Evolutionary conservation across 768 basidiomycete species (phyloP).

Genomic region (Tylopilus rubrobrunneus): DNA sequence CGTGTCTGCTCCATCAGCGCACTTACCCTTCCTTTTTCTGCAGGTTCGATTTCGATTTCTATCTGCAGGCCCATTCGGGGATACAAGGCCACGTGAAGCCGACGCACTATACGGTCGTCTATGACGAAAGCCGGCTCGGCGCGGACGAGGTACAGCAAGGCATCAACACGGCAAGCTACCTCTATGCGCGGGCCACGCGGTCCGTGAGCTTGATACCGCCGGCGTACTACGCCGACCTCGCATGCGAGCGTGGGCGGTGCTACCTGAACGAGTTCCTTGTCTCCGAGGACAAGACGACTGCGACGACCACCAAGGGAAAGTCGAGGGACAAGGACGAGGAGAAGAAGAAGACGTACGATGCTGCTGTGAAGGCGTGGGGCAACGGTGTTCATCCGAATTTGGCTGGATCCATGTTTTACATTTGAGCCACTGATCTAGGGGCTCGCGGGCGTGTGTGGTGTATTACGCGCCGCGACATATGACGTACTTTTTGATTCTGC

Average conservation of each 20-base stretch:
- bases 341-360: slow-evolving; percentile 15
- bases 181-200: slow-evolving; percentile 80
- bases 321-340: slow-evolving; percentile 28
- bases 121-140: slow-evolving; percentile 68
- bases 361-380: slow-evolving; percentile 42
- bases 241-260: slow-evolving; percentile 74
- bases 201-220: slow-evolving; percentile 79
- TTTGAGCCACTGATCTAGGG: slow-evolving; percentile 34
- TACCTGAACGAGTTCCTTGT: slow-evolving; percentile 72
- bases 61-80: slow-evolving; percentile 72
- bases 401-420: slow-evolving; percentile 71
- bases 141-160: slow-evolving; percentile 75
- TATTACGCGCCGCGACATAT: background rate
- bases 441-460: background rate
- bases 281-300: slow-evolving; percentile 46
- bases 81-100: slow-evolving; percentile 67
- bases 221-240: slow-evolving; percentile 79
- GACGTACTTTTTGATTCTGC: too few relatives aligned
- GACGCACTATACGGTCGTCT: slow-evolving; percentile 77
- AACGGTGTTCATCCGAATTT: slow-evolving; percentile 54
- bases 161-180: slow-evolving; percentile 63
- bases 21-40: background rate
- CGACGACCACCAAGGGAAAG: slow-evolving; percentile 32
- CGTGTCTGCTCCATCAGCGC: background rate
- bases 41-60: slow-evolving; percentile 64